Evolutionary conservation across 768 basidiomycete species (phyloP).

Genomic region (Rhizopogon vesiculosus): DNA sequence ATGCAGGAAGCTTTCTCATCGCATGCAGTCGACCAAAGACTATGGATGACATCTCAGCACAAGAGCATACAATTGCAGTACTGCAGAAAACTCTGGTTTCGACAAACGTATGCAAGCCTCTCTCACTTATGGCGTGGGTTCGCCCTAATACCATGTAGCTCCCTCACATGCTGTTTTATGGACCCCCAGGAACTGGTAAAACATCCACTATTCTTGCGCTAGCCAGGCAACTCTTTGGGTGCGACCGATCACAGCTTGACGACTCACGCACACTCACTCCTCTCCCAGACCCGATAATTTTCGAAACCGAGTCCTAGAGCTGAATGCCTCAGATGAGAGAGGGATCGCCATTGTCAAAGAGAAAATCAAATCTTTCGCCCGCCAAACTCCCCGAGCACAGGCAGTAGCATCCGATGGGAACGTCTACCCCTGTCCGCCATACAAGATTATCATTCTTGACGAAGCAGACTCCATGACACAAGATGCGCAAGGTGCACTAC

Average conservation of each 20-base stretch:
- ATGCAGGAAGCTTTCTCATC: conserved; percentile 2
- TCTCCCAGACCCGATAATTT: conserved; percentile 87
- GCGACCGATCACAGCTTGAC: conserved; percentile 16
- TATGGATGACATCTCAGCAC: conserved; percentile 95
- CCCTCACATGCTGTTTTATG: conserved; percentile 99
- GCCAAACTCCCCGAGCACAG: conserved; percentile 85
- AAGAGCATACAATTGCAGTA: conserved; percentile 94
- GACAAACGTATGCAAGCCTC: conserved; percentile 64
- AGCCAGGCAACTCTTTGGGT: conserved; percentile 93
- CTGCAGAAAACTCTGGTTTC: conserved; percentile 87
- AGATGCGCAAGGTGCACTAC: conserved; percentile 93
- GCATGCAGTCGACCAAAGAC: conserved; percentile 84
- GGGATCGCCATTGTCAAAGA: conserved; percentile 96
- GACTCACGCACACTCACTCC: neutral
- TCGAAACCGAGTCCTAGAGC: conserved; percentile 85
- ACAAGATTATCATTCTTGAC: conserved; percentile 97
- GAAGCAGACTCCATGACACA: conserved; percentile 99
- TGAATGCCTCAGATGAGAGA: conserved; percentile 98
- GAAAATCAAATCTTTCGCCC: conserved; percentile 97
- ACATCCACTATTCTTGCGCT: conserved; percentile 97
- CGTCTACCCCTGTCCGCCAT: conserved; percentile 93
- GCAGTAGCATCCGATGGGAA: conserved; percentile 69
- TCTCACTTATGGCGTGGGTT: neutral
- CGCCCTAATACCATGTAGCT: conserved; percentile 47
- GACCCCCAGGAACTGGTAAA: conserved; percentile 97